Conservation (phyloP, 805 yeast species). For the Saturnispora hagleri region DNA sequence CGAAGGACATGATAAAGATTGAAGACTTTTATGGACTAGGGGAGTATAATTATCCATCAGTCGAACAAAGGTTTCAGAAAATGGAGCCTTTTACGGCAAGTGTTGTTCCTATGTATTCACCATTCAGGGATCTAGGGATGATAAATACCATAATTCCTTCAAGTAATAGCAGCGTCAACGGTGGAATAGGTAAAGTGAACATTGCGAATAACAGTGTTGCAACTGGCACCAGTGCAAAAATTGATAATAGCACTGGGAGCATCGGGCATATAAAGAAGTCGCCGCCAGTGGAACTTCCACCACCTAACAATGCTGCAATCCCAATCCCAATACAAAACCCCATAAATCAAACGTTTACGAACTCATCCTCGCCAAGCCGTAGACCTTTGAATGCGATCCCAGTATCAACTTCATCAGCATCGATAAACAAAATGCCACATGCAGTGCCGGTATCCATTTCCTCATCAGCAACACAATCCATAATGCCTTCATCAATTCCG, state of each 20-base stretch:
- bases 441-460: background rate
- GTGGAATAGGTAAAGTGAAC: background rate
- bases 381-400: background rate
- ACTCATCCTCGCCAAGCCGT: slow-evolving; percentile 12
- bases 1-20: slow-evolving; percentile 18
- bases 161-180: background rate
- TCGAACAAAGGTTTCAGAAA: slow-evolving; percentile 21
- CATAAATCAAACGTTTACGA: background rate
- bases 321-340: background rate
- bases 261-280: background rate
- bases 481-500: background rate
- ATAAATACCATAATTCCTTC: background rate
- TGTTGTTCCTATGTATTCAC: slow-evolving; percentile 22
- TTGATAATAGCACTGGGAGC: background rate
- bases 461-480: background rate
- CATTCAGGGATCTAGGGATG: slow-evolving; percentile 23
- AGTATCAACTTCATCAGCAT: slow-evolving; percentile 13
- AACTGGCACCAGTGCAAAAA: background rate
- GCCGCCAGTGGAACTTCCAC: background rate
- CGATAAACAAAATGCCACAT: background rate
- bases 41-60: slow-evolving; percentile 21
- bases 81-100: slow-evolving; percentile 26
- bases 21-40: slow-evolving; percentile 35
- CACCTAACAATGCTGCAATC: background rate
- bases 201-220: background rate